These are phyloP conservation scores for Manihot esculenta DNA, from an alignment of 441 rosid species.

Conservation along the genomic window DNA sequence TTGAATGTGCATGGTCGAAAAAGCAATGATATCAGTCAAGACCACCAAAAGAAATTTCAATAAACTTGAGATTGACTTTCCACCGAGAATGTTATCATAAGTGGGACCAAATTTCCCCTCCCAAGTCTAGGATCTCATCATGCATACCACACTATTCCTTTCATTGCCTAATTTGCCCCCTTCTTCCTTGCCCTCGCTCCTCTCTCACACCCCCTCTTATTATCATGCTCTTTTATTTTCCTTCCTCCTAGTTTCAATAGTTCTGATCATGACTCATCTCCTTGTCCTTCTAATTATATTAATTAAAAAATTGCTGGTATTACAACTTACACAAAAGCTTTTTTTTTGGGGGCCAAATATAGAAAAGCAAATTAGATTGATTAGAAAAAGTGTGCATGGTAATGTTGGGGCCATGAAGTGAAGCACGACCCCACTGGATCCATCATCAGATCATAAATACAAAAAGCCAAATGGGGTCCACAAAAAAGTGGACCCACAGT, in stretches of 20 bases:
- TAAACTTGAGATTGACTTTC: constrained; percentile 20
- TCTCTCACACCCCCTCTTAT: too few species aligned
- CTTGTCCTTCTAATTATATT: too few species aligned
- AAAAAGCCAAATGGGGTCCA: constrained; percentile 19
- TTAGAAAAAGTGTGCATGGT: background rate
- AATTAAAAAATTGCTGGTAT: too few species aligned
- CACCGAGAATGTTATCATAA: background rate
- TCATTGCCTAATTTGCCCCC: too few species aligned
- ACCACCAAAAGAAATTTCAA: constrained; percentile 23
- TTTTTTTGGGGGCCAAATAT: too few species aligned
- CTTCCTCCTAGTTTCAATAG: too few species aligned
- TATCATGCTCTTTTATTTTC: too few species aligned
- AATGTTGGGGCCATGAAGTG: background rate
- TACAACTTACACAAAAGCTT: too few species aligned
- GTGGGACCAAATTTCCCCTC: constrained; percentile 23
- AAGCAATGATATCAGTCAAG: constrained; percentile 28
- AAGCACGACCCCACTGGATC: background rate
- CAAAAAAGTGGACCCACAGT: constrained; percentile 11
- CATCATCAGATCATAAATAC: constrained; percentile 14
- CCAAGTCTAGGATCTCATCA: constrained; percentile 32
- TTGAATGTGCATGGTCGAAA: constrained; percentile 18
- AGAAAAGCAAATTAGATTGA: too few species aligned
- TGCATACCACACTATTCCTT: background rate
- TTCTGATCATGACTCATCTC: too few species aligned
- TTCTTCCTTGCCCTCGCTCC: too few species aligned